These are phyloP conservation scores for Graphilbum ipis-grandicollis DNA, from an alignment of 2,329 filamentous ascomycete genomes.

Conservation along the genomic window DNA sequence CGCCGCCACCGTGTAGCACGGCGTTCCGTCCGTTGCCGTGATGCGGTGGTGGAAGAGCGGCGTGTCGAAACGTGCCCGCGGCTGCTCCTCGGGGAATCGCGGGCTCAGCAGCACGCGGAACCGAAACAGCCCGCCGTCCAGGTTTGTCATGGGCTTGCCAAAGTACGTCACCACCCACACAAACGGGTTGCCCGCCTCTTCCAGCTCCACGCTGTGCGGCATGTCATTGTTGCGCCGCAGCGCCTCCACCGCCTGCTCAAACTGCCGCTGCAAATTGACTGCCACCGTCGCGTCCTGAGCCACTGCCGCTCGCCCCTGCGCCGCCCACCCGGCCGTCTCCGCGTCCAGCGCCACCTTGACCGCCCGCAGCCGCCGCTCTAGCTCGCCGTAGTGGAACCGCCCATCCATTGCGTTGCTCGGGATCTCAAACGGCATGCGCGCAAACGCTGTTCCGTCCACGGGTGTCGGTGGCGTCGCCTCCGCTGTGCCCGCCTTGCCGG, in stretches of 20 bases:
- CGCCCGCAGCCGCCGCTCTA: conserved; percentile 49
- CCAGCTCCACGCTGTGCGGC: conserved; percentile 59
- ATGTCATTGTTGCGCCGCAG: conserved; percentile 56
- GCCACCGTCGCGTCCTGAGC: conserved; percentile 57
- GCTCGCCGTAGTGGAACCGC: conserved; percentile 60
- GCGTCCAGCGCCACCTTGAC: conserved; percentile 55
- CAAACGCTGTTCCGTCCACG: conserved; percentile 47
- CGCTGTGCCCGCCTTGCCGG: no score
- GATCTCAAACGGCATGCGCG: conserved; percentile 78
- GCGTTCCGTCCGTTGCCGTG: conserved; percentile 56
- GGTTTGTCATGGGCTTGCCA: conserved; percentile 78
- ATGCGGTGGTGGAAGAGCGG: conserved; percentile 79
- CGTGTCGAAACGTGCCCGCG: conserved; percentile 65
- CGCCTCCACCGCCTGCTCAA: conserved; percentile 60
- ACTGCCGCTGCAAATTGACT: conserved; percentile 68
- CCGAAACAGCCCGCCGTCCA: conserved; percentile 79
- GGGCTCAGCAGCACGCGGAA: conserved; percentile 68
- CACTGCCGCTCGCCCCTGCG: conserved; percentile 45
- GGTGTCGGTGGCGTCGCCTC: no score
- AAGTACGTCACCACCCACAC: conserved; percentile 82
- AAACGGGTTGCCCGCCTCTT: conserved; percentile 66
- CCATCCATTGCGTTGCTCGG: conserved; percentile 68
- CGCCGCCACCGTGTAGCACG: conserved; percentile 59
- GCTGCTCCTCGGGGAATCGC: conserved; percentile 75
- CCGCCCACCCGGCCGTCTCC: conserved; percentile 56